Evolutionary conservation across 495 filamentous ascomycete species (phyloP).

Genomic region (Xylaria cubensis): DNA sequence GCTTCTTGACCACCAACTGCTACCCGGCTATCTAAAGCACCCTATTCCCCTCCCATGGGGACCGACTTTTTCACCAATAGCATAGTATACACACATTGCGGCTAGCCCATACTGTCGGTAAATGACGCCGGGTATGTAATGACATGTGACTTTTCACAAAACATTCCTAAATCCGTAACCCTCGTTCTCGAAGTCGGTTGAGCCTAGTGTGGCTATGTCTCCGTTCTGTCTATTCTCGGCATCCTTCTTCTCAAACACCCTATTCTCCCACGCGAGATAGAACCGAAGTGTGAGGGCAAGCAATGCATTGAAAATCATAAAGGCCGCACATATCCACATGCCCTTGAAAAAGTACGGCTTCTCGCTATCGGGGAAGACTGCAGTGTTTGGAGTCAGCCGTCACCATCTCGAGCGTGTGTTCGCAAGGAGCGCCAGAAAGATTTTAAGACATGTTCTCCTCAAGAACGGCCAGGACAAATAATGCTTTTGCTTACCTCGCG

Average conservation of each 20-base stretch:
- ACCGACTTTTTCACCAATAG: background rate
- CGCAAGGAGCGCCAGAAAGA: background rate
- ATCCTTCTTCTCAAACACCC: constrained; percentile 54
- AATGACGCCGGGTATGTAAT: background rate
- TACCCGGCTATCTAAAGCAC: background rate
- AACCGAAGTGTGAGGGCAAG: constrained; percentile 63
- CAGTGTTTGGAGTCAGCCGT: background rate
- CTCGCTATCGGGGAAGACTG: constrained; percentile 64
- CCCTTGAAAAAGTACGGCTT: constrained; percentile 70
- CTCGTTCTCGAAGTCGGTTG: constrained; percentile 43
- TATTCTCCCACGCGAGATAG: constrained; percentile 69
- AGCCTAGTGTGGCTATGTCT: background rate
- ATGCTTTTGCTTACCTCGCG: constrained; percentile 44
- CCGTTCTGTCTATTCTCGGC: constrained; percentile 37
- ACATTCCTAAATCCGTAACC: constrained; percentile 50
- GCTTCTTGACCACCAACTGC: background rate
- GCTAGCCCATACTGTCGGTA: background rate
- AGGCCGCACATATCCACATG: constrained; percentile 71
- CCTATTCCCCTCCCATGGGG: background rate
- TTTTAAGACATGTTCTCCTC: background rate
- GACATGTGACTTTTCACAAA: constrained; percentile 31
- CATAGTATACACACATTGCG: background rate
- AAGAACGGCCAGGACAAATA: background rate
- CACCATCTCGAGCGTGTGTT: background rate
- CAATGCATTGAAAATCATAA: constrained; percentile 71